phyloP scores from a whole-genome alignment of 352 stramenopile species.

The Globisporangium takayamanum region DNA sequence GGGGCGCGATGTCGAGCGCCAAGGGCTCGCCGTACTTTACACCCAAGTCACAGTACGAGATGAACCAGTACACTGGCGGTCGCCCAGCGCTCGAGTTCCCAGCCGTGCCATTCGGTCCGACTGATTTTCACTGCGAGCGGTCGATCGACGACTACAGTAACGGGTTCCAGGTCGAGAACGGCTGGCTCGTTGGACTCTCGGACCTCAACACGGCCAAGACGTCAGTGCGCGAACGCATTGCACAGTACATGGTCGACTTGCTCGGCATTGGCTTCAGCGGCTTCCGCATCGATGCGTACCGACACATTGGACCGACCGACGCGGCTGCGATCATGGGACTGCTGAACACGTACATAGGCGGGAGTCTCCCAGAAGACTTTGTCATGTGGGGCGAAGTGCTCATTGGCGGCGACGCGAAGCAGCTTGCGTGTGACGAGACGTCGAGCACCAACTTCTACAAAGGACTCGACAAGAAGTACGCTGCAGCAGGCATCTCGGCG shows the following conservation, averaged over 20 bases:
- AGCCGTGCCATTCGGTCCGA: conserved; percentile 43
- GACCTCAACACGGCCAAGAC: conserved; percentile 58
- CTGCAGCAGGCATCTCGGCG: conserved; percentile 34
- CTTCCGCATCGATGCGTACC: conserved; percentile 57
- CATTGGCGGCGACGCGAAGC: conserved; percentile 23
- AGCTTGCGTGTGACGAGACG: conserved; percentile 48
- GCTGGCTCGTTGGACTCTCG: conserved; percentile 37
- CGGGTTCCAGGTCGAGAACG: conserved; percentile 25
- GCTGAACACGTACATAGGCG: conserved; percentile 51
- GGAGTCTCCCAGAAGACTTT: conserved; percentile 50
- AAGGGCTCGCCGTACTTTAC: conserved; percentile 44
- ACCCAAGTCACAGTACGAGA: conserved; percentile 30
- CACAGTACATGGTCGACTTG: conserved; percentile 67
- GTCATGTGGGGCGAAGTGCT: conserved; percentile 55
- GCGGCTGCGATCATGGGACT: conserved; percentile 40
- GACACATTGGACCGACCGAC: conserved; percentile 56
- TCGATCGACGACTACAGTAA: conserved; percentile 32
- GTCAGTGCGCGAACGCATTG: conserved; percentile 55
- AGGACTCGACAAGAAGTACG: conserved; percentile 38
- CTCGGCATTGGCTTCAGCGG: conserved; percentile 62
- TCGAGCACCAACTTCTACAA: conserved; percentile 63
- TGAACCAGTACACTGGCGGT: conserved; percentile 35
- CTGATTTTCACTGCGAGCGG: conserved; percentile 63
- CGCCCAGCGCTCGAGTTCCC: conserved; percentile 50
- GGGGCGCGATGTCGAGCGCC: conserved; percentile 29